Percentiles rank a stretch among this genome's conserved stretches.
phyloP scores from a whole-genome alignment of 148 eudicot species.

The Rhododendron molle region DNA sequence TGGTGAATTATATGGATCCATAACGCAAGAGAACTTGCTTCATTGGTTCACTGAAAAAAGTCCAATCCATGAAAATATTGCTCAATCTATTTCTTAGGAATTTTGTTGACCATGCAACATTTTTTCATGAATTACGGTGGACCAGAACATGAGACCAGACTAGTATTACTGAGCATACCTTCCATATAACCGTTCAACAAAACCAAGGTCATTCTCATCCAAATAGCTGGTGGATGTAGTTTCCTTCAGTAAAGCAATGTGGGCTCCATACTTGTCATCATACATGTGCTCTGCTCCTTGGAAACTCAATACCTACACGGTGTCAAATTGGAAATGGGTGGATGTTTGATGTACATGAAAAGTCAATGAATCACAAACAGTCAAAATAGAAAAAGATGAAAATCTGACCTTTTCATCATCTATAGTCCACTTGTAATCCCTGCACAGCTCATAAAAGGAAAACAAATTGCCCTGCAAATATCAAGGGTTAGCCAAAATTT shows the following conservation, averaged over 20 bases:
- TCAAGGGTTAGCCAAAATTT: conserved; percentile 20
- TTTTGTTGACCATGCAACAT: not conserved
- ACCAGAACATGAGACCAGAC: not conserved
- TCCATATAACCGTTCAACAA: conserved; percentile 52
- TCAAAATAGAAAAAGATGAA: not conserved
- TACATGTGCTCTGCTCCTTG: conserved; percentile 21
- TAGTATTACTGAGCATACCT: conserved; percentile 26
- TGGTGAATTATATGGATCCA: not conserved
- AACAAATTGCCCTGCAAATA: conserved; percentile 63
- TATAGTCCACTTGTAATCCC: conserved; percentile 62
- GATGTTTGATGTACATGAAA: not conserved
- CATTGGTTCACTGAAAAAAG: not conserved
- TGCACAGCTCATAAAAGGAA: conserved; percentile 85
- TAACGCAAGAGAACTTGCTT: not conserved
- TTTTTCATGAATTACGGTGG: not conserved
- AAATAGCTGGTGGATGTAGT: conserved; percentile 18
- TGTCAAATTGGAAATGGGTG: not conserved
- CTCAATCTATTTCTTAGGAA: not conserved
- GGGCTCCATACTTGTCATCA: conserved; percentile 14
- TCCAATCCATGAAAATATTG: not conserved
- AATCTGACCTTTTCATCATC: conserved; percentile 53
- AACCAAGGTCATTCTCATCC: conserved; percentile 35
- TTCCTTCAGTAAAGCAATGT: conserved; percentile 14
- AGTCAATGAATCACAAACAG: not conserved
- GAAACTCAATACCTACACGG: conserved; percentile 55